Percentiles rank a stretch among this genome's conserved stretches.
phyloP scores from a whole-genome alignment of 75 land plant genomes.

The Cupressus sempervirens region DNA sequence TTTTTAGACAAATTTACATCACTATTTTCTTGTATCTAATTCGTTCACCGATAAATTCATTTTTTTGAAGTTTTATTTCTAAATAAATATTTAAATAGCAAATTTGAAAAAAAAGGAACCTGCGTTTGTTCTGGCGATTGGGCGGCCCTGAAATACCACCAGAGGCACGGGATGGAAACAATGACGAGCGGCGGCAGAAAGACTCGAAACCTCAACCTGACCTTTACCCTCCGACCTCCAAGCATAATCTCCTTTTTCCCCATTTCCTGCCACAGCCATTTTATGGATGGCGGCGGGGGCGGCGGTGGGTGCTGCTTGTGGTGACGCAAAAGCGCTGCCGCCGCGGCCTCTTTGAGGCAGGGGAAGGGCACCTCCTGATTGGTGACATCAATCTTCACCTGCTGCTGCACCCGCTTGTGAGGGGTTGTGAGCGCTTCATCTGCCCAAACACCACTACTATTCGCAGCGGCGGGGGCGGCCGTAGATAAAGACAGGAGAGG shows the following conservation, averaged over 20 bases:
- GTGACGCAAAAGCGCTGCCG: constrained; percentile 6
- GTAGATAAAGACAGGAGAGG: background rate
- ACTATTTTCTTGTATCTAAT: too few species aligned
- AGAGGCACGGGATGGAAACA: constrained; percentile 18
- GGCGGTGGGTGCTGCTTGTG: background rate
- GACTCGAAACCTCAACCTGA: constrained; percentile 4
- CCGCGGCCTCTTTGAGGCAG: constrained; percentile 24
- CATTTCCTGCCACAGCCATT: background rate
- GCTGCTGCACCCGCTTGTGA: constrained; percentile 23
- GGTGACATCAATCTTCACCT: constrained; percentile 9
- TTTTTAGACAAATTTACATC: too few species aligned
- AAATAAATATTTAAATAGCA: too few species aligned
- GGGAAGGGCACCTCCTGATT: constrained; percentile 28
- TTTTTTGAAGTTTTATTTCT: background rate
- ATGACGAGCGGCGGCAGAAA: constrained; percentile 24
- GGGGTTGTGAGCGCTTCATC: constrained; percentile 25
- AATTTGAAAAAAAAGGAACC: background rate
- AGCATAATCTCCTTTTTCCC: background rate
- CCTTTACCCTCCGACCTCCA: background rate
- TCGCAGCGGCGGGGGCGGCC: constrained; percentile 9
- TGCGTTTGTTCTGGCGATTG: background rate
- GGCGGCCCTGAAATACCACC: constrained; percentile 13
- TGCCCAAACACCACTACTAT: constrained; percentile 11
- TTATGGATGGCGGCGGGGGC: background rate
- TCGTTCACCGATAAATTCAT: too few species aligned